These are phyloP conservation scores for Baffinella frigidus DNA, from an alignment of 208 protist genomes.

Conservation along the genomic window DNA sequence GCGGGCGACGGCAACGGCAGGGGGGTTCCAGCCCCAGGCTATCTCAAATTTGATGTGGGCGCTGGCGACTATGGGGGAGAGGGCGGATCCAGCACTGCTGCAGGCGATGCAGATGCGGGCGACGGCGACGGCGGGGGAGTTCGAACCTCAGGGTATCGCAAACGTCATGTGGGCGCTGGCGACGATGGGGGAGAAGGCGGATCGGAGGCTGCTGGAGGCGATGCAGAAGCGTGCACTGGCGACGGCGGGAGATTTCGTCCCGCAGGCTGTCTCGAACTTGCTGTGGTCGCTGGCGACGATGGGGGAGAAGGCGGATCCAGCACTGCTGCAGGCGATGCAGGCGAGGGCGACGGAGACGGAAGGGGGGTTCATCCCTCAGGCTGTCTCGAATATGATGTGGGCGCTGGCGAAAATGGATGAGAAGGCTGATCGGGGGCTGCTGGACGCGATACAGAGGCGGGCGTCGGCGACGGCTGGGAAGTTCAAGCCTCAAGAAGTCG, in stretches of 20 bases:
- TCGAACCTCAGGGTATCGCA: neutral
- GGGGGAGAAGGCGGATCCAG: neutral
- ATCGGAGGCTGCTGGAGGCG: neutral
- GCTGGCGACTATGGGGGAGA: neutral
- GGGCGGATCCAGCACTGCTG: neutral
- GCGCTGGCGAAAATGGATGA: too few species aligned
- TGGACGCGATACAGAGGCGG: neutral
- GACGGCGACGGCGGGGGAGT: neutral
- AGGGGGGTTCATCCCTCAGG: neutral
- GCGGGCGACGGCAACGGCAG: neutral
- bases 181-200: neutral
- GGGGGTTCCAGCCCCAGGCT: neutral
- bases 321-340: neutral
- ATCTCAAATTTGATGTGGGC: neutral
- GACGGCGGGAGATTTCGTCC: neutral
- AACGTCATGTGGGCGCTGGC: neutral
- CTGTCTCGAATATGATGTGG: neutral
- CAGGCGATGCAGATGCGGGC: neutral
- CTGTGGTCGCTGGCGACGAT: neutral
- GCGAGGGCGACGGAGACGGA: neutral
- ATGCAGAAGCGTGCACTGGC: neutral
- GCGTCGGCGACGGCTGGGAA: neutral
- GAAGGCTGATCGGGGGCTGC: neutral
- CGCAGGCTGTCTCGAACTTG: neutral
- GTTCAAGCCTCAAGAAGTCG: neutral